Percentiles rank a stretch among this genome's conserved stretches.
Conservation (phyloP, 176 grass and related monocot species). For the Eragrostis nindensis region DNA sequence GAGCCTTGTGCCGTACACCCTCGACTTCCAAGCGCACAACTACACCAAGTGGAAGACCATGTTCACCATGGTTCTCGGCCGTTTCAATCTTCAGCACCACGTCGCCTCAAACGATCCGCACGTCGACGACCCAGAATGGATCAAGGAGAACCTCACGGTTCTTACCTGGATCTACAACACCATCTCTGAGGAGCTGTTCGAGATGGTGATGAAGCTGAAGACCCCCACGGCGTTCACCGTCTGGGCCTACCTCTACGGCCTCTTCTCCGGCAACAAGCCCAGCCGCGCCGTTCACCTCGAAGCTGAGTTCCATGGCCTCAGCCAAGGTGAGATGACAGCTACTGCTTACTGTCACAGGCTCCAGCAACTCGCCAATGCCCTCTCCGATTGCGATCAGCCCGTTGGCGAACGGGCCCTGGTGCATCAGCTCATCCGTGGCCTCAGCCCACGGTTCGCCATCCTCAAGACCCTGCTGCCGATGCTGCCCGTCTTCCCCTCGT, state of each 20-base stretch:
- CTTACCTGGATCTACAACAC: neutral
- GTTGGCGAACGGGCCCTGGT: neutral
- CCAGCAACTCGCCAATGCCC: accelerated
- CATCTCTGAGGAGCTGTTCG: neutral
- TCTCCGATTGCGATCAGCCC: neutral
- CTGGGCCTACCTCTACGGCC: neutral
- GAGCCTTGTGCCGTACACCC: neutral
- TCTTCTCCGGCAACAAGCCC: neutral
- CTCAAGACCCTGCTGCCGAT: accelerated
- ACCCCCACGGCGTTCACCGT: neutral
- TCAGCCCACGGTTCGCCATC: neutral
- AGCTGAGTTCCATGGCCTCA: too few relatives aligned
- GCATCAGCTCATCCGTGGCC: neutral
- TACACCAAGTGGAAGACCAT: neutral
- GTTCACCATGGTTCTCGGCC: neutral
- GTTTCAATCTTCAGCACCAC: neutral
- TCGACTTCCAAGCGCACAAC: neutral
- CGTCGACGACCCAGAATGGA: neutral
- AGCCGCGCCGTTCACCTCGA: neutral
- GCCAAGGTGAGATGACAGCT: neutral
- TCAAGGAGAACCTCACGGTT: neutral
- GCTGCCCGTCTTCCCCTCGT: neutral
- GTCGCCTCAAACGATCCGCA: neutral
- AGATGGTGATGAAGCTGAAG: neutral
- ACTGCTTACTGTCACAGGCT: neutral